Conservation (phyloP, 306 rosid genomes). For the Medicago lupulina region DNA sequence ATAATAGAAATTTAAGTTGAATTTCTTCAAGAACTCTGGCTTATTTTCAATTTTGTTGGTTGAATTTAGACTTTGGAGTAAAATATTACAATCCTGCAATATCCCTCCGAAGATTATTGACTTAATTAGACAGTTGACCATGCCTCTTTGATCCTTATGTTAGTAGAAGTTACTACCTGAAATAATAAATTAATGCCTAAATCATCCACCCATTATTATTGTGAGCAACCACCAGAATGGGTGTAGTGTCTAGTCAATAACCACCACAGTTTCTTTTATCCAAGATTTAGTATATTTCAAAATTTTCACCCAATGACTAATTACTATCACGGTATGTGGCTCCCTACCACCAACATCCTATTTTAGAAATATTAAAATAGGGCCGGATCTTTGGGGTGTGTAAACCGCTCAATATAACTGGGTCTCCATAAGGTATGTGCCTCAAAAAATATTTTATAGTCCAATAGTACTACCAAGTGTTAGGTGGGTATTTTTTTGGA, state of each 20-base stretch:
- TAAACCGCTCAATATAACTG: too few species aligned
- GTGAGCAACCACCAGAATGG: constrained; percentile 4
- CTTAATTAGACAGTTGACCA: background rate
- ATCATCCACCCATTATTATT: background rate
- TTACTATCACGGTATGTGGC: too few species aligned
- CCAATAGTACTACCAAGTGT: too few species aligned
- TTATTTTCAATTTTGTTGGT: background rate
- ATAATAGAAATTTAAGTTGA: constrained; percentile 30
- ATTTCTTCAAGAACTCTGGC: constrained; percentile 15
- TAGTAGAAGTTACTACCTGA: background rate
- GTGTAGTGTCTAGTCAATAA: background rate
- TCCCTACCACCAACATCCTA: too few species aligned
- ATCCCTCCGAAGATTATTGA: background rate
- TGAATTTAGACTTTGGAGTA: background rate
- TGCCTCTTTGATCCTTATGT: background rate
- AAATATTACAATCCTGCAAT: background rate
- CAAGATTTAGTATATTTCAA: too few species aligned
- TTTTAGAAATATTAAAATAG: too few species aligned
- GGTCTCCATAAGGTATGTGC: too few species aligned
- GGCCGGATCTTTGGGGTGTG: too few species aligned
- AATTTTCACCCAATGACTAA: too few species aligned
- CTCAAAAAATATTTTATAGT: too few species aligned
- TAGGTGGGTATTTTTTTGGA: too few species aligned
- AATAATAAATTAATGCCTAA: background rate
- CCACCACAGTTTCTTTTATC: background rate